Evolutionary conservation across 176 grass and related monocot genomes (phyloP).

Genomic region (Aegilops bicornis): DNA sequence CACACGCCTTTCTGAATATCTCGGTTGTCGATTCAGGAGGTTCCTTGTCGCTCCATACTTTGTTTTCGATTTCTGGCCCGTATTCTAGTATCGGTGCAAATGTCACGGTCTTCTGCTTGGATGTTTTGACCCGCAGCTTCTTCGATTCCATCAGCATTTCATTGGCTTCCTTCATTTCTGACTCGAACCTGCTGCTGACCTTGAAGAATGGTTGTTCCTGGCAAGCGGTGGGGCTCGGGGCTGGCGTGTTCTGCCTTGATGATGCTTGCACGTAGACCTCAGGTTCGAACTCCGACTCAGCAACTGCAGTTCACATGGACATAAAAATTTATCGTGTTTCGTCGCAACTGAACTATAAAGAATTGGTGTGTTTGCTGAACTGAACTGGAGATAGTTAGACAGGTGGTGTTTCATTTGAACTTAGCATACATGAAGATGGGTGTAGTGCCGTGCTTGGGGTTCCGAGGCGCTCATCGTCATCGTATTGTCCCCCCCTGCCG

Average conservation of each 20-base stretch:
- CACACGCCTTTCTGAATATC: conserved; percentile 33
- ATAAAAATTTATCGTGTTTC: conserved; percentile 14
- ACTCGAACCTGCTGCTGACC: conserved; percentile 61
- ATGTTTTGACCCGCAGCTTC: conserved; percentile 51
- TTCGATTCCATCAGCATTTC: conserved; percentile 56
- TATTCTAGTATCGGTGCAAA: conserved; percentile 32
- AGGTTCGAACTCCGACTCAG: conserved; percentile 3
- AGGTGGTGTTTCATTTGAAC: neutral
- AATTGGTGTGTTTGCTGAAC: conserved; percentile 15
- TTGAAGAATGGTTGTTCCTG: conserved; percentile 45
- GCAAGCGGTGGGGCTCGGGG: conserved; percentile 32
- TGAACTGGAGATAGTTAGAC: conserved; percentile 6
- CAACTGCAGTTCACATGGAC: conserved; percentile 15
- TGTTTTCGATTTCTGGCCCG: neutral
- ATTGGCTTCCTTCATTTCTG: conserved; percentile 63
- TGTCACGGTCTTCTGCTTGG: conserved; percentile 39
- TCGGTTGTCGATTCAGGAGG: conserved; percentile 26
- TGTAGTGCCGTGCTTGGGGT: conserved; percentile 34
- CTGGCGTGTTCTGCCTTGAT: conserved; percentile 31
- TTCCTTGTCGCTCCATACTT: conserved; percentile 8
- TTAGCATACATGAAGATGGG: conserved; percentile 18
- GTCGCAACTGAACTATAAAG: neutral
- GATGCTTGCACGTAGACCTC: conserved; percentile 43
- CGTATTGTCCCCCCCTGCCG: conserved; percentile 7
- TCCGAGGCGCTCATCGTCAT: neutral